Evolutionary conservation across 192 early-diverging fungal genomes (phyloP).

Genomic region (Podila verticillata): DNA sequence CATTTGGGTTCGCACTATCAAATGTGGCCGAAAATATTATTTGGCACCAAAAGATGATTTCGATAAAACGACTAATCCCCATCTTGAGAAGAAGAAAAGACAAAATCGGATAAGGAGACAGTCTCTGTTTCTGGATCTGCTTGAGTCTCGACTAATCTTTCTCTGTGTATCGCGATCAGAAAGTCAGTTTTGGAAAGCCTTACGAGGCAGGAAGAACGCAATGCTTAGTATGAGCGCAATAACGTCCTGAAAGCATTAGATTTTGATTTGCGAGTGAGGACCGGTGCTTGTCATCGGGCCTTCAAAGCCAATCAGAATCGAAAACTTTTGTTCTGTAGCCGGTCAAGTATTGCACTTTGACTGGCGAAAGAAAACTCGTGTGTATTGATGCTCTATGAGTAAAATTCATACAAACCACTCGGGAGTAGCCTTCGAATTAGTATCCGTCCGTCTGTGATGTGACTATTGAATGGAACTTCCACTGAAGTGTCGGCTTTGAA

Average conservation of each 20-base stretch:
- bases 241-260: conserved; percentile 6
- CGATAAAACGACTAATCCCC: too few species aligned
- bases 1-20: too few species aligned
- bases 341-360: not conserved
- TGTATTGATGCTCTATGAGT: conserved; percentile 29
- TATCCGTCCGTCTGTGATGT: not conserved
- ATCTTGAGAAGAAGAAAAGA: too few species aligned
- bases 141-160: conserved; percentile 2
- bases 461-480: conserved; percentile 25
- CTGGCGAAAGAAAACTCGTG: conserved; percentile 20
- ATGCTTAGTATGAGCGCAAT: conserved; percentile 3
- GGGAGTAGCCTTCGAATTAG: conserved; percentile 15
- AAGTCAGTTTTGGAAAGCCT: conserved; percentile 5
- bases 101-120: too few species aligned
- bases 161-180: not conserved
- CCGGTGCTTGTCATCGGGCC: conserved; percentile 6
- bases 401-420: conserved; percentile 16
- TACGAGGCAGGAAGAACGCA: not conserved
- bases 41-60: too few species aligned
- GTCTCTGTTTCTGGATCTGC: too few species aligned
- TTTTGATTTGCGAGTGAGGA: conserved; percentile 19
- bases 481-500: conserved; percentile 20
- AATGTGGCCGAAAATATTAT: too few species aligned
- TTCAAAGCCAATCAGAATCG: conserved; percentile 6
- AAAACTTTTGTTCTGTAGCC: conserved; percentile 6